phyloP scores from a whole-genome alignment of 805 yeast species.

The Sugiyamaella mastotermitis region DNA sequence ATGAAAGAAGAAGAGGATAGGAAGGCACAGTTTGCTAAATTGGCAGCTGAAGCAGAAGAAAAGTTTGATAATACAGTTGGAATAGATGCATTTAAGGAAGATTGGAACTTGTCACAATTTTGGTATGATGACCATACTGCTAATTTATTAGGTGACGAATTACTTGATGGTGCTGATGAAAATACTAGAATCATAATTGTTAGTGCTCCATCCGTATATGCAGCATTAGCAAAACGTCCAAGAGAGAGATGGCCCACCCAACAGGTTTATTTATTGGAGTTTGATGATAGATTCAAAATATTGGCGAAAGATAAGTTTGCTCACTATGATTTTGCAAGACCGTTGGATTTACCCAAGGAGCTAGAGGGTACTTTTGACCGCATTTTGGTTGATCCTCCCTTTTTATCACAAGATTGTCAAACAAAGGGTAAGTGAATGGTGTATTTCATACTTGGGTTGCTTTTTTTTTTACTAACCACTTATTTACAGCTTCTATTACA shows the following conservation, averaged over 20 bases:
- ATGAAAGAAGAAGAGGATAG: constrained; percentile 55
- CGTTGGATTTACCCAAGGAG: constrained; percentile 51
- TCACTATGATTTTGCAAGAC: constrained; percentile 70
- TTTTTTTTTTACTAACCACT: not conserved
- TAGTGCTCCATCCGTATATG: constrained; percentile 89
- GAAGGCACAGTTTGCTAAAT: constrained; percentile 46
- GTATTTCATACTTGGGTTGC: not conserved
- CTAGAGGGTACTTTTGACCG: constrained; percentile 62
- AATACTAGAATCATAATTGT: constrained; percentile 68
- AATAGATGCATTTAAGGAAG: constrained; percentile 78
- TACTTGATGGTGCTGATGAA: constrained; percentile 69
- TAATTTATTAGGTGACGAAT: constrained; percentile 55
- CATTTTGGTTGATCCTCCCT: constrained; percentile 82
- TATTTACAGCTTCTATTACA: constrained; percentile 40
- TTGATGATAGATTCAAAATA: constrained; percentile 67
- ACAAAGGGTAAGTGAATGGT: constrained; percentile 40
- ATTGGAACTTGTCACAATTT: constrained; percentile 92
- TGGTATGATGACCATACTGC: constrained; percentile 80
- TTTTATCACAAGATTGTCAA: constrained; percentile 77
- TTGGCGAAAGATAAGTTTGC: constrained; percentile 68
- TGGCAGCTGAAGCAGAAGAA: constrained; percentile 54
- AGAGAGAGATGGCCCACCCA: constrained; percentile 41
- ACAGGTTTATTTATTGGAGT: constrained; percentile 74
- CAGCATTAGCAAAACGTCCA: constrained; percentile 60
- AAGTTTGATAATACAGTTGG: constrained; percentile 39